Base-by-base conservation (phyloP, 202 grass and related monocot genomes). In the Zoysia matrella region DNA sequence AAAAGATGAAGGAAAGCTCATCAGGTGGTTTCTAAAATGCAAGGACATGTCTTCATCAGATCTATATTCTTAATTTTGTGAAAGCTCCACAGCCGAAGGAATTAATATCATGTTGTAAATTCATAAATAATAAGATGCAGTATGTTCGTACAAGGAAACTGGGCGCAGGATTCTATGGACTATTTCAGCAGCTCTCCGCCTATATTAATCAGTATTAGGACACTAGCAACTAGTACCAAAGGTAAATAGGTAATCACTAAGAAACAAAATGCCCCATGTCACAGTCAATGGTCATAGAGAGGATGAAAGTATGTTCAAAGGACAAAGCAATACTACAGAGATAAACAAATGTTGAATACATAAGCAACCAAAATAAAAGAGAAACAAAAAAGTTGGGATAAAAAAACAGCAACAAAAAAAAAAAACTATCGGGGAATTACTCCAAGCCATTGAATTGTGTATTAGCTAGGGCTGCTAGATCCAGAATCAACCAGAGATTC, bases 401-500 rank as follows among this genome's bases (percentile, higher is more conserved):
- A 71, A 14, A 85, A 82, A 52, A 11, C 74, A 72, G 52, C 8
- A 18, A 67, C 30, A 80, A n/a, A 64, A 66, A n/a, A 64, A 66
- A 74, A 83, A 52, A 52, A 6, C 49, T 66, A 30, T 56, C 18
- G 51, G 56, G 0, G 48, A 75, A 60, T 90, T 57, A 56, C 56
- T 52, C 51, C 9, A 64, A 63, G 57, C 53, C 64, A 65, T 1
- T 66, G 3, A 84, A 75, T 83, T 83, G 42, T 60, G 71, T 75
- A 71, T 83, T 86, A 50, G 44, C 36, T 66, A 83, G 64, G 79
- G 44, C 3, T 80, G 72, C 74, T 71, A 79, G 47, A 83, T 71
- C 76, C 69, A 36, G 56, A 65, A 90, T 65, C 65, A 75, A 83
- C 63, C 79, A 80, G 71, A 44, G n/a, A 43, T 75, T 83, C 52